Percentiles rank a stretch among this genome's conserved stretches.
These are phyloP conservation scores for Boletellus deceptivus DNA, from an alignment of 1,284 basidiomycete species.

Conservation along the genomic window DNA sequence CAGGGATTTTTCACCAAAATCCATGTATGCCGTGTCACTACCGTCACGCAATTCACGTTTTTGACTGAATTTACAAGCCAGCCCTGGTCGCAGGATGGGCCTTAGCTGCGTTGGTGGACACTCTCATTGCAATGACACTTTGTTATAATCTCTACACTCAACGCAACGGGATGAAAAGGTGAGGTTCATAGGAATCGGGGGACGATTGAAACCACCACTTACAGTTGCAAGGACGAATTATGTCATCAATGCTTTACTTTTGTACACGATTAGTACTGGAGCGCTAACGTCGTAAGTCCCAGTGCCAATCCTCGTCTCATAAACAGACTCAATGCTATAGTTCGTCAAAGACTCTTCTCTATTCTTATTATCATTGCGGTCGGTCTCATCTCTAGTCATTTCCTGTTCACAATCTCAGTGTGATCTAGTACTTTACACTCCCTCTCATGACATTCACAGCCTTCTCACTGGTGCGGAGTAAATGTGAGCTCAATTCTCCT, in stretches of 20 bases:
- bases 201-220: not conserved
- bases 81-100: slow-evolving; percentile 9
- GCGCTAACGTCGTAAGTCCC: slow-evolving; percentile 9
- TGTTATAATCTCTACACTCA: slow-evolving; percentile 10
- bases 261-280: slow-evolving; percentile 14
- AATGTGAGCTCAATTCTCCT: not conserved
- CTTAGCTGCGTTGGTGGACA: not conserved
- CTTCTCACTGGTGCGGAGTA: slow-evolving; percentile 3
- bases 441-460: slow-evolving; percentile 1
- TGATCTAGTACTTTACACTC: not conserved
- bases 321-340: no score
- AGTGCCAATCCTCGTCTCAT: no score
- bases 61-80: slow-evolving; percentile 1
- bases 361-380: not conserved
- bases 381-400: not conserved
- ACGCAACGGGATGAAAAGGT: slow-evolving; percentile 10
- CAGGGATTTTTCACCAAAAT: slow-evolving; percentile 2
- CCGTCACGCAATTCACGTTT: not conserved
- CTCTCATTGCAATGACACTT: slow-evolving; percentile 6
- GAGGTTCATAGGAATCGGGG: not conserved
- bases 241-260: slow-evolving; percentile 7
- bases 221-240: slow-evolving; percentile 4
- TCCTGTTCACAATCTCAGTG: not conserved
- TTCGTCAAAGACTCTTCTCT: not conserved
- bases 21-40: not conserved